These are phyloP conservation scores for Poa annua DNA, from an alignment of 176 grass and related monocot genomes.

Conservation along the genomic window DNA sequence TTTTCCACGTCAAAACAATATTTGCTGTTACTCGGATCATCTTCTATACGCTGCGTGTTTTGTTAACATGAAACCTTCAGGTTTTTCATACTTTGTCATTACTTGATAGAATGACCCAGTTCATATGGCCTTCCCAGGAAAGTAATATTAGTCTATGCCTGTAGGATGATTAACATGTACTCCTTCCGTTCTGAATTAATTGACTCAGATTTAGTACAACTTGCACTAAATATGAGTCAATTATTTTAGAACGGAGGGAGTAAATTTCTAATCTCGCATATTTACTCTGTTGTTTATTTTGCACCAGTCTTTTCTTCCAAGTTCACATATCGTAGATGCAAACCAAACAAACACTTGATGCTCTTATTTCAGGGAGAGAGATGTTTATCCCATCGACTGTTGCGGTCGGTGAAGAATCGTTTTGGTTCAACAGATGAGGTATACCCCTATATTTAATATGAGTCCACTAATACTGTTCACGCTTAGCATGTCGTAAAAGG, in stretches of 20 bases:
- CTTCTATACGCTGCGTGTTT: neutral
- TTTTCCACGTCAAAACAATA: neutral
- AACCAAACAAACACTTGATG: constrained; percentile 25
- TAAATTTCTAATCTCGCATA: neutral
- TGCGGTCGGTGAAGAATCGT: constrained; percentile 89
- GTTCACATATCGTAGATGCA: constrained; percentile 28
- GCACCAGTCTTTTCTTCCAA: neutral
- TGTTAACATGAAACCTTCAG: neutral
- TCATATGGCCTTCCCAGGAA: neutral
- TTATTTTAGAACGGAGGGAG: no score
- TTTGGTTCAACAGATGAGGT: constrained; percentile 88
- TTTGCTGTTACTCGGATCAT: neutral
- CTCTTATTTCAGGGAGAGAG: constrained; percentile 78
- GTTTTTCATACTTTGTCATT: constrained; percentile 21
- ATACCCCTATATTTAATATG: neutral
- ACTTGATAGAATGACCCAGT: neutral
- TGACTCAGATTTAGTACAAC: no score
- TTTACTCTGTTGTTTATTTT: neutral
- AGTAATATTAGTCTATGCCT: no score
- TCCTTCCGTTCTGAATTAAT: no score
- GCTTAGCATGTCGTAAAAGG: neutral
- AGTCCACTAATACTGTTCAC: neutral
- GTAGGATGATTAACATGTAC: no score
- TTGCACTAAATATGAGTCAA: no score
- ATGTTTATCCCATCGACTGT: constrained; percentile 70